Evolutionary conservation across 192 early-diverging fungal species (phyloP), one percentile per base, ranked within the genome.

Genomic region (Backusella circina): DNA sequence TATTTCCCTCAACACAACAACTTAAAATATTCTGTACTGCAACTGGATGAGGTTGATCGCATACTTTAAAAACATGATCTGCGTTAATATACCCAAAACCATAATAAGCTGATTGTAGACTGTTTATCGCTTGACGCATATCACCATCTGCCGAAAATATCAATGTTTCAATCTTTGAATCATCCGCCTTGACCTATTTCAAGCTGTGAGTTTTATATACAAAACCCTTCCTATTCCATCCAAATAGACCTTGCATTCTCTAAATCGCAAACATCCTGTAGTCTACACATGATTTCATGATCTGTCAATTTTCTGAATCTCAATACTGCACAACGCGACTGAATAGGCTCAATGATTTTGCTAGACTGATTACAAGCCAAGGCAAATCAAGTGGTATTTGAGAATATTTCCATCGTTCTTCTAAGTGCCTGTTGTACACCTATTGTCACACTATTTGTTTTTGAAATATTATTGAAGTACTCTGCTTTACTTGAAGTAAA

Each of bases 281-380:
- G 78, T 69, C 98, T 88, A 18, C 88, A 86, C 51, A 95, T 78
- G 6, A 99, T 83, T 78, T 98, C 92, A 66, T 88, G 81, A 76
- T 95, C 92, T 18, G 88, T 88, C 77, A 99, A 81, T 69, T 91
- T 91, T 4, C 87, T 88, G 74, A 91, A 99, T 18, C 96, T 88
- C 66, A 99, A 81, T 73, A 97, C 96, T 13, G 96, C 95, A 81
- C 97, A 98, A 47, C 98, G 91, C 65, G 91, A 93, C 83, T 98
- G 97, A 74, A 99, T 98, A 32, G 98, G 96, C 80, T 99, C 98
- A 75, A 98, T 98, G 76, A 99, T 98, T 79, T 99, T 99, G 79
- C 86, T 89, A 35, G 96, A 96, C 77, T 95, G 83, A 82, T 99
- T 99, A 85, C 98, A 99, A 2, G 98, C 98, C 16, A 98, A 83